phyloP scores from a whole-genome alignment of 805 yeast species.

The Candida patagonica region DNA sequence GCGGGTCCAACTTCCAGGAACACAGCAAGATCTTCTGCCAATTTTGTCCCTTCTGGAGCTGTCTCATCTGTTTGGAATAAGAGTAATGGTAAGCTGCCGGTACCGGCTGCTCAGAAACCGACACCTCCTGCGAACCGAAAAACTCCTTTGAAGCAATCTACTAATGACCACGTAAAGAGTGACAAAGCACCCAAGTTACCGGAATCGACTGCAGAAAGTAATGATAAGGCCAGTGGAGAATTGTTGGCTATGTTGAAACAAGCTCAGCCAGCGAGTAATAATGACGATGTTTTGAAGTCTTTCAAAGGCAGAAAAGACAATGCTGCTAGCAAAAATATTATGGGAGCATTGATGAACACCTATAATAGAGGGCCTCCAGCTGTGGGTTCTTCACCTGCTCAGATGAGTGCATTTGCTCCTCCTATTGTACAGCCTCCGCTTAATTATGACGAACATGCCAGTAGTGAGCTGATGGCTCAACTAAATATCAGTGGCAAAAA shows the following conservation, averaged over 20 bases:
- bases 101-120: constrained; percentile 5
- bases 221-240: constrained; percentile 21
- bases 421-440: constrained; percentile 12
- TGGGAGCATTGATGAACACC: constrained; percentile 16
- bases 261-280: constrained; percentile 4
- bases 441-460: constrained; percentile 16
- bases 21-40: not conserved
- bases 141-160: constrained; percentile 5
- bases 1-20: too few relatives aligned
- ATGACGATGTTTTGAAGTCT: constrained; percentile 13
- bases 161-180: too few relatives aligned
- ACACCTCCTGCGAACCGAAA: constrained; percentile 5
- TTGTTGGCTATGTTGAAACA: constrained; percentile 12
- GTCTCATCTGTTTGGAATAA: constrained; percentile 5
- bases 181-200: constrained; percentile 1
- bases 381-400: constrained; percentile 11
- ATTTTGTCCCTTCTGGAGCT: not conserved
- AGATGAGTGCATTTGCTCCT: constrained; percentile 17
- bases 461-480: constrained; percentile 19
- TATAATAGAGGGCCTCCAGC: constrained; percentile 16
- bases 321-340: constrained; percentile 11
- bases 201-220: not conserved
- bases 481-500: constrained; percentile 11
- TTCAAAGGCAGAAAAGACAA: constrained; percentile 12
- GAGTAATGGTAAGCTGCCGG: not conserved